Base-by-base conservation (phyloP, 1,139 yeast genomes). In the Debaryomyces psychrophilus region DNA sequence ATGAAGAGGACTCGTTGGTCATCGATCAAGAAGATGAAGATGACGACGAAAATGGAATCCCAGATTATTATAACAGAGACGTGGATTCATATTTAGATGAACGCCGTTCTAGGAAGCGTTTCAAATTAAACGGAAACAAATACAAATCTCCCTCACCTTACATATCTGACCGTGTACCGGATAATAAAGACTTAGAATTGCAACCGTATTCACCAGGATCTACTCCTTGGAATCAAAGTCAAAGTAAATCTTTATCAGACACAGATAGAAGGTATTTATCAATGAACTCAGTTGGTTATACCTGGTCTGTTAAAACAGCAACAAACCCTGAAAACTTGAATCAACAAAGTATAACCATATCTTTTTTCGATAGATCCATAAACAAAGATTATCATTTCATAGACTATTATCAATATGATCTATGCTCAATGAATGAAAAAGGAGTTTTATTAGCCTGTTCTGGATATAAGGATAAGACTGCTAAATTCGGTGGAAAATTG, bases 331-430 rank as follows among this genome's bases (percentile, higher is more conserved):
- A 53, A 8, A 47, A 47, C 4, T 15, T 43, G 2, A 57, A 58
- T 14, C 73, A 85, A 54, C 81, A 84, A 53, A 83, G 92, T 41
- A 75, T 92, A 14, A 90, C 97, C 0, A 90, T 92, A 1, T 82
- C 92, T 11, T 93, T 93, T 59, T 90, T 90, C 59, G 97, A 93
- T 61, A 73, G 87, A 43, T 82, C 90, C 0, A 62, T 79, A n/a
- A 87, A 85, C 61, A 81, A 85, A 47, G 97, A 90, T 56, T 90
- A 89, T 57, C 95, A 90, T 65, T 92, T 93, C 67, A 85, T 85
- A 41, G 99, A 93, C 63, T 65, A 80, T 41, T 74, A 76, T 49
- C 76, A 81, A 14, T 89, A 76, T 62, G 96, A 90, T 61, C 68
- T 89, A 44, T 95, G 96, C 26, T 81, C 90, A 1, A 72, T 93